phyloP scores from a whole-genome alignment of 148 eudicot genomes.

The Camellia lanceoleosa region DNA sequence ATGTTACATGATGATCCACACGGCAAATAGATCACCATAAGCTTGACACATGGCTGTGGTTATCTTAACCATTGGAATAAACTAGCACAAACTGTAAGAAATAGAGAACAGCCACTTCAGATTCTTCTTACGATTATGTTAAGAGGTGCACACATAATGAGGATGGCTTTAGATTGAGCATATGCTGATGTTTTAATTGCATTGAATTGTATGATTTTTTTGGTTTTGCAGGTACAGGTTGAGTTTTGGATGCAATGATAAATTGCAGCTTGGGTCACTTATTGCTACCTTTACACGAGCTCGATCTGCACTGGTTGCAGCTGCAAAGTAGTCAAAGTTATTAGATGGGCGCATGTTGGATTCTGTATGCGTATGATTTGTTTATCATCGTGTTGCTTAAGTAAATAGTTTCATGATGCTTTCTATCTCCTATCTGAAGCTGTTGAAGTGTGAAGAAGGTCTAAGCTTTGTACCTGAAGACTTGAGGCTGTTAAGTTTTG shows the following conservation, averaged over 20 bases:
- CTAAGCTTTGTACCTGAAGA: not conserved
- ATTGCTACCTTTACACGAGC: slow-evolving; percentile 77
- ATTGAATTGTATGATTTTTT: not conserved
- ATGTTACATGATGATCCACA: no score
- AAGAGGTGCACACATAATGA: no score
- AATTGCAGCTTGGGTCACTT: slow-evolving; percentile 90
- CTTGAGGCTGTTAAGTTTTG: not conserved
- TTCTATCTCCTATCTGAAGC: not conserved
- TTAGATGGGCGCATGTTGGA: not conserved
- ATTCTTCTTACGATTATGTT: not conserved
- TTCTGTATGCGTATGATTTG: not conserved
- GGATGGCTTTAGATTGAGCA: no score
- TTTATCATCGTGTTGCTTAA: not conserved
- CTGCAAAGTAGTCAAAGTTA: slow-evolving; percentile 52
- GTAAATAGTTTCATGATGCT: not conserved
- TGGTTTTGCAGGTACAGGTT: slow-evolving; percentile 70
- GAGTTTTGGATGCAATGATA: slow-evolving; percentile 88
- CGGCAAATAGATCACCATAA: no score
- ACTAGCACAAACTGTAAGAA: not conserved
- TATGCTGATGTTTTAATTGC: slow-evolving; percentile 2
- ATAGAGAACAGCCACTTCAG: not conserved
- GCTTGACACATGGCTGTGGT: no score
- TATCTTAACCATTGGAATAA: not conserved
- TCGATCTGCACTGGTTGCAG: slow-evolving; percentile 83
- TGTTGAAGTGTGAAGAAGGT: not conserved